Evolutionary conservation across 805 yeast genomes (phyloP).

Genomic region (Zygosaccharomyces kombuchaensis): DNA sequence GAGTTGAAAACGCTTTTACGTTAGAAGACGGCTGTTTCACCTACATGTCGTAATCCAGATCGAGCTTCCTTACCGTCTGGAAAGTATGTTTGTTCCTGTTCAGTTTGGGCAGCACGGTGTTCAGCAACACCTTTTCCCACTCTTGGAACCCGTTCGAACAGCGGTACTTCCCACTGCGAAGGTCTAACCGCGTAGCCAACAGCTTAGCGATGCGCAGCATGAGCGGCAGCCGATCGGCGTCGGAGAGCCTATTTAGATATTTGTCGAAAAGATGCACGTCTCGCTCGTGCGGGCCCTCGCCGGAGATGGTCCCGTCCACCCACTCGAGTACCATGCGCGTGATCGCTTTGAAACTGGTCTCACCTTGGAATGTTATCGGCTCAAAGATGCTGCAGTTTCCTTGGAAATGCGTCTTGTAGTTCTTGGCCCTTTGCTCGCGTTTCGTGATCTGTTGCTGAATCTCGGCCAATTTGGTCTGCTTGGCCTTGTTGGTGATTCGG

Average conservation of each 20-base stretch:
- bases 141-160: constrained; percentile 23
- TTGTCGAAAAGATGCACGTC: constrained; percentile 38
- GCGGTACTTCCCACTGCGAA: constrained; percentile 10
- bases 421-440: constrained; percentile 11
- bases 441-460: constrained; percentile 15
- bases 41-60: constrained; percentile 23
- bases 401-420: constrained; percentile 19
- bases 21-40: no score
- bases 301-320: constrained; percentile 33
- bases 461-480: constrained; percentile 21
- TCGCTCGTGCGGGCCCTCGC: constrained; percentile 38
- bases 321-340: constrained; percentile 35
- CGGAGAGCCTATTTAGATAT: constrained; percentile 33
- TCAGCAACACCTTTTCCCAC: constrained; percentile 32
- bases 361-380: constrained; percentile 36
- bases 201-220: constrained; percentile 23
- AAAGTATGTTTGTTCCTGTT: constrained; percentile 24
- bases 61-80: constrained; percentile 22
- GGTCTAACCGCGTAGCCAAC: constrained; percentile 22
- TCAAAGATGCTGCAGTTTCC: constrained; percentile 23
- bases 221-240: constrained; percentile 27
- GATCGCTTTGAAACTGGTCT: constrained; percentile 35
- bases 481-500: constrained; percentile 24
- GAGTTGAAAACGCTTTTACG: background rate
- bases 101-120: constrained; percentile 25